Evolutionary conservation across 768 basidiomycete genomes (phyloP).

Genomic region (Phylloporus scabripes): DNA sequence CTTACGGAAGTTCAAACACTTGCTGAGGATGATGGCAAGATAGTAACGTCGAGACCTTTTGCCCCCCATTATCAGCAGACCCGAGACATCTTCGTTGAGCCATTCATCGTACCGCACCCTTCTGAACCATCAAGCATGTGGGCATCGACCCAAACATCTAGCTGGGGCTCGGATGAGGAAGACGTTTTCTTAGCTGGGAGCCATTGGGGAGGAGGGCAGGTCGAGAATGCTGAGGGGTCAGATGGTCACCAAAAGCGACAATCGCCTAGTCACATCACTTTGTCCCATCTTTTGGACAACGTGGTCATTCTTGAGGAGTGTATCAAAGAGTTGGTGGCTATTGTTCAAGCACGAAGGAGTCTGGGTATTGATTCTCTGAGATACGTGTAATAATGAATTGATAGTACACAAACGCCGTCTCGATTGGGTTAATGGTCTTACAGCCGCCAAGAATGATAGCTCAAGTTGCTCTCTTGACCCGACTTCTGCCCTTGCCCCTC

Average conservation of each 20-base stretch:
- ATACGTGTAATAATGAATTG: constrained; percentile 46
- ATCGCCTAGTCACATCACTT: constrained; percentile 48
- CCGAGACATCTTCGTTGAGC: constrained; percentile 60
- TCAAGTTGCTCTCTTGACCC: constrained; percentile 33
- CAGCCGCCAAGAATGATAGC: too few relatives aligned
- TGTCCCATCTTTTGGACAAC: constrained; percentile 87
- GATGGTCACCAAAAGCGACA: constrained; percentile 24
- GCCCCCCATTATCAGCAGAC: constrained; percentile 82
- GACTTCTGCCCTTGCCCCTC: constrained; percentile 25
- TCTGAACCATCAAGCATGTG: constrained; percentile 47
- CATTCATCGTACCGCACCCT: constrained; percentile 59
- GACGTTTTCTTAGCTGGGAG: constrained; percentile 58
- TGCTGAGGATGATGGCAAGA: constrained; percentile 37
- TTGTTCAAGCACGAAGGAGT: constrained; percentile 76
- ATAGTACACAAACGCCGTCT: constrained; percentile 1
- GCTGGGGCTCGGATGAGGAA: constrained; percentile 60
- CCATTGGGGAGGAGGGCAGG: constrained; percentile 37
- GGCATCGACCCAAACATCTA: constrained; percentile 48
- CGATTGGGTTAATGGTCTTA: neutral
- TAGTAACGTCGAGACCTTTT: constrained; percentile 68
- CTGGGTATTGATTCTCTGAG: constrained; percentile 80
- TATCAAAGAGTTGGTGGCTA: constrained; percentile 86
- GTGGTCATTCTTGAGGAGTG: constrained; percentile 93
- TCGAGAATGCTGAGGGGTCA: constrained; percentile 14
- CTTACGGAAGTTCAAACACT: constrained; percentile 43